Evolutionary conservation across 1,284 basidiomycete genomes (phyloP).

Genomic region (Macrocystidia cucumis): DNA sequence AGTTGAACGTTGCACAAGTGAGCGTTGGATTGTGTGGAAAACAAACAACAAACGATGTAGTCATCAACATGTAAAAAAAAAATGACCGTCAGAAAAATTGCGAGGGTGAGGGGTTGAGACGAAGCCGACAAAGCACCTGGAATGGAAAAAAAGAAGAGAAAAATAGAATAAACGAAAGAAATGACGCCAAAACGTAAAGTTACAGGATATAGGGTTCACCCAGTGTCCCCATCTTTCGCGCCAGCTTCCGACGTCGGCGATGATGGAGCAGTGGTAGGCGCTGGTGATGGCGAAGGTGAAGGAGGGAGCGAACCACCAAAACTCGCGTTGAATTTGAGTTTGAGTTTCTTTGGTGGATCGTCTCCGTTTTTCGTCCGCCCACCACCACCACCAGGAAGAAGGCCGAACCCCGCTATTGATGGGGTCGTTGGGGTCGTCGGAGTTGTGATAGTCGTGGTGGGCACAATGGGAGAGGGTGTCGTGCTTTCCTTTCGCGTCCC

Average conservation of each 20-base stretch:
- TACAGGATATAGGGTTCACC: constrained; percentile 33
- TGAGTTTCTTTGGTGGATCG: constrained; percentile 71
- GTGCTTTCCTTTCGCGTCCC: constrained; percentile 37
- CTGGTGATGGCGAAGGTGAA: constrained; percentile 24
- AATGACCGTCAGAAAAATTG: too few species aligned
- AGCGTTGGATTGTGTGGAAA: too few species aligned
- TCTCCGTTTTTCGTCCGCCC: constrained; percentile 40
- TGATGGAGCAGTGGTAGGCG: too few species aligned
- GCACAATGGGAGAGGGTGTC: too few species aligned
- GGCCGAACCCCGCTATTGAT: constrained; percentile 14
- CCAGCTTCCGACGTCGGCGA: constrained; percentile 60
- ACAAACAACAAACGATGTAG: too few species aligned
- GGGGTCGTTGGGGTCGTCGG: too few species aligned
- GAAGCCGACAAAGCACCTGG: too few species aligned
- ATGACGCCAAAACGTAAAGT: constrained; percentile 6
- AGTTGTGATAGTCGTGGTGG: too few species aligned
- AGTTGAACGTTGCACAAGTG: too few species aligned
- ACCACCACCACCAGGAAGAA: constrained; percentile 26
- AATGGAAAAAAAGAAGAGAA: constrained; percentile 10
- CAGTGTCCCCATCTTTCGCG: constrained; percentile 71
- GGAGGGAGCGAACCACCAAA: too few species aligned
- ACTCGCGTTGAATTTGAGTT: constrained; percentile 61
- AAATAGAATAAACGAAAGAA: constrained; percentile 9
- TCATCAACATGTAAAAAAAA: too few species aligned
- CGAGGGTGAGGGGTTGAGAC: too few species aligned